Evolutionary conservation across 2,329 filamentous ascomycete species (phyloP).

Genomic region (Colletotrichum musae): DNA sequence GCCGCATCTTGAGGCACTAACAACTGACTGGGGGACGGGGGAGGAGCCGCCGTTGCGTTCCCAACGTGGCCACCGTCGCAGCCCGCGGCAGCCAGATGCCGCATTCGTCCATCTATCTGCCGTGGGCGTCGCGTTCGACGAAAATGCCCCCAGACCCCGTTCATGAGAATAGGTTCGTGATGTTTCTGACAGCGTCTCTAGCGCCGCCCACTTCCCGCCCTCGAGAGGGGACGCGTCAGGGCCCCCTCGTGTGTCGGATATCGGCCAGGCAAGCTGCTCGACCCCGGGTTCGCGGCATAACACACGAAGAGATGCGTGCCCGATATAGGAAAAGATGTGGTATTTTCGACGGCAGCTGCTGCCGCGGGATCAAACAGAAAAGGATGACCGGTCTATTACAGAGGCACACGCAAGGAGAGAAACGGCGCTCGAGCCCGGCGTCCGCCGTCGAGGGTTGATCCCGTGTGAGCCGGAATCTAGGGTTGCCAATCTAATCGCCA

Average conservation of each 20-base stretch:
- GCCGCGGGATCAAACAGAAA: constrained; percentile 24
- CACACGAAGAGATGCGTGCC: not conserved
- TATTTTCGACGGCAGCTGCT: constrained; percentile 18
- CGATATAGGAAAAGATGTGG: not conserved
- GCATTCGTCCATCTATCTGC: constrained; percentile 1
- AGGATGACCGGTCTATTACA: no score
- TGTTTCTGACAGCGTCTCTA: constrained; percentile 10
- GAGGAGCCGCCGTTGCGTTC: not conserved
- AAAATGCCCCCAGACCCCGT: not conserved
- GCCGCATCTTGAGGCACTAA: constrained; percentile 35
- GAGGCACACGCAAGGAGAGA: not conserved
- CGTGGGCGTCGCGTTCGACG: constrained; percentile 11
- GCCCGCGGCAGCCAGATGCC: constrained; percentile 15
- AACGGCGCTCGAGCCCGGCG: constrained; percentile 25
- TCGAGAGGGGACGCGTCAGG: constrained; percentile 11
- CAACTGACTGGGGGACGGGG: not conserved
- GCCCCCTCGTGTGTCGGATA: constrained; percentile 14
- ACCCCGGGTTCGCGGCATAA: constrained; percentile 2
- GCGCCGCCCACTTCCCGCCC: constrained; percentile 33
- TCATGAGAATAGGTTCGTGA: constrained; percentile 18
- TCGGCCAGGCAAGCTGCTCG: not conserved
- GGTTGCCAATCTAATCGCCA: no score
- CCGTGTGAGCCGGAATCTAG: not conserved
- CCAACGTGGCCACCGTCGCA: not conserved
- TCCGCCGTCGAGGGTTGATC: constrained; percentile 10